Conservation (phyloP, 1,284 basidiomycete genomes). For the Mycena citricolor region DNA sequence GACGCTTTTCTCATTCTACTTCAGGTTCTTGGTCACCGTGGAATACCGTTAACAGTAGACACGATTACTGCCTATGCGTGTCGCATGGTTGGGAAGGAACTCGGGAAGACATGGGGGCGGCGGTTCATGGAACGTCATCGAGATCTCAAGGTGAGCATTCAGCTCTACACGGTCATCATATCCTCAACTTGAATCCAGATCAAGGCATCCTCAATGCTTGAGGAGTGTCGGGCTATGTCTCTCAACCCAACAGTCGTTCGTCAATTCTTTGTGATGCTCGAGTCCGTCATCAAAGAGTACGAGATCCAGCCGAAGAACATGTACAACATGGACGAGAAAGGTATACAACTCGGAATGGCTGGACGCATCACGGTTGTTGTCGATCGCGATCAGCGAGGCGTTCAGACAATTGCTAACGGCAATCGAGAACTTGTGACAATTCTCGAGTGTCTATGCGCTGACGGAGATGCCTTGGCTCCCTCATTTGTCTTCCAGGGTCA, state of each 20-base stretch:
- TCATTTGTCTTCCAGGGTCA: slow-evolving; percentile 33
- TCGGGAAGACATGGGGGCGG: slow-evolving; percentile 10
- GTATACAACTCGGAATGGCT: slow-evolving; percentile 13
- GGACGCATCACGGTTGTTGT: not conserved
- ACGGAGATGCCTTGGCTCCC: slow-evolving; percentile 29
- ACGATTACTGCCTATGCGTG: slow-evolving; percentile 9
- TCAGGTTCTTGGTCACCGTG: slow-evolving; percentile 8
- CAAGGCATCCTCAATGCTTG: slow-evolving; percentile 7
- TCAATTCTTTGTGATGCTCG: slow-evolving; percentile 21
- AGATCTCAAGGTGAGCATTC: slow-evolving; percentile 11
- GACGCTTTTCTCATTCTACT: not conserved
- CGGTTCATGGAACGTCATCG: slow-evolving; percentile 10
- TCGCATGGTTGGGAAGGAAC: slow-evolving; percentile 1
- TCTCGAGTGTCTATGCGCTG: slow-evolving; percentile 35
- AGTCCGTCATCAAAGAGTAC: slow-evolving; percentile 11
- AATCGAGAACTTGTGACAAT: slow-evolving; percentile 37
- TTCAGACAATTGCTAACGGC: slow-evolving; percentile 17
- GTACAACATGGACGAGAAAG: slow-evolving; percentile 30
- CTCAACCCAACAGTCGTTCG: slow-evolving; percentile 14
- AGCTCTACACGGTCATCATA: no score
- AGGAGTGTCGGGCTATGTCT: slow-evolving; percentile 7
- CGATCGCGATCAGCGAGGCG: slow-evolving; percentile 2
- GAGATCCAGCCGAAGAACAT: slow-evolving; percentile 25
- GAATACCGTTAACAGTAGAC: not conserved
- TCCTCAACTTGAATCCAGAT: not conserved